Evolutionary conservation across 176 grass and related monocot species (phyloP), one percentile per base, ranked within the genome.

Genomic region (Luzula sylvatica): DNA sequence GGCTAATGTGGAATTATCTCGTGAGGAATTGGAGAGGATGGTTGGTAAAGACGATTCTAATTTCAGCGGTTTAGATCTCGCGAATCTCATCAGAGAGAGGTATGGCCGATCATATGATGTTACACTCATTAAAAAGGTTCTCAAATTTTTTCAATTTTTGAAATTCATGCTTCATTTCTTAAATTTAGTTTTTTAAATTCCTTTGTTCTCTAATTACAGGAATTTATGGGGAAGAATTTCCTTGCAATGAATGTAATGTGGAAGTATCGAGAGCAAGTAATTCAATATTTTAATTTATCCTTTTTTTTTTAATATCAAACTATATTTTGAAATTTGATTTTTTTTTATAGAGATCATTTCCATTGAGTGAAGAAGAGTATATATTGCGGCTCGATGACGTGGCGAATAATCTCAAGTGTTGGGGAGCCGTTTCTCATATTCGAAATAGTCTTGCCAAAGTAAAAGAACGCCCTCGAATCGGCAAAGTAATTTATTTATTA

Each of bases 221-320:
- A 96, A 72, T 96, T 96, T 61, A 86, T 96, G 92, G 92, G 92
- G 3, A 65, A 76, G 44, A 89, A 57, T 38, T 74, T 96, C 22
- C 52, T 96, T 23, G 85, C 92, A 1, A 89, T 96, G 92, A 96
- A 96, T 63, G 92, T 96, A n/a, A 96, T 96, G 92, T 96, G 92
- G 92, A 96, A 96, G 55, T 96, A 96, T 67, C 53, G 83, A 69
- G 92, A 96, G 64, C 92, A 94, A 44, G 83, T 87, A 47, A 70
- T 8, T 16, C 27, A 7, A 35, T 9, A 35, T 35, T 35, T 35
- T 35, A 50, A n/a, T 5, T 2, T 58, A 52, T 46, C 30, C 13
- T 62, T 48, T 38, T 26, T 15, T 59, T 50, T 50, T 16, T 71
- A 7, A 35, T 35, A 35, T 35, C 5, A 35, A 35, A 7, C 5